A percentile compares a stretch with the other conserved stretches of the same genome.
These are phyloP conservation scores for Psilocybe cubensis DNA, from an alignment of 768 basidiomycete genomes.

Conservation along the genomic window DNA sequence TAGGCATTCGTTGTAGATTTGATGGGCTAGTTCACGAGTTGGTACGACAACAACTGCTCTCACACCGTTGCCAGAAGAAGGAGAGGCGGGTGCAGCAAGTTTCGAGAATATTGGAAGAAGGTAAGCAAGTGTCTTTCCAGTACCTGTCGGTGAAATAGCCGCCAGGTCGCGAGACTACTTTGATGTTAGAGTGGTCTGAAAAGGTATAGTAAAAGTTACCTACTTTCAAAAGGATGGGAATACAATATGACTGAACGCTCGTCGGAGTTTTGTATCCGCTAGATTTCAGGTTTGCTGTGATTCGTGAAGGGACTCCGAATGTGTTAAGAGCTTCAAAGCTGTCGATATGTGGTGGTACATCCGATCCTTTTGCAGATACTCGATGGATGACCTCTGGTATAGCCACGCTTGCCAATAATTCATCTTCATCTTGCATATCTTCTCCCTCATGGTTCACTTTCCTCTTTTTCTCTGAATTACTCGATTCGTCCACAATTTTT, in stretches of 20 bases:
- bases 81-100: conserved; percentile 57
- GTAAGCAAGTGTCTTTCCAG: conserved; percentile 95
- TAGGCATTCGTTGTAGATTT: conserved; percentile 90
- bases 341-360: conserved; percentile 62
- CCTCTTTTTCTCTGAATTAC: conserved; percentile 34
- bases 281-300: conserved; percentile 66
- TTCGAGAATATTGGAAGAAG: conserved; percentile 78
- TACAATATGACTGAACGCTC: conserved; percentile 78
- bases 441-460: conserved; percentile 32
- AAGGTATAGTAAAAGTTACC: conserved; percentile 18
- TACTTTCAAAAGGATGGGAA: conserved; percentile 82
- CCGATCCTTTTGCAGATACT: conserved; percentile 74
- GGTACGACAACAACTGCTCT: conserved; percentile 87
- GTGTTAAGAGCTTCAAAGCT: conserved; percentile 64
- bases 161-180: conserved; percentile 79
- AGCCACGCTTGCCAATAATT: conserved; percentile 4
- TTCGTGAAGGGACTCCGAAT: conserved; percentile 58
- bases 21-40: conserved; percentile 94
- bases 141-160: conserved; percentile 96
- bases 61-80: conserved; percentile 58
- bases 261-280: conserved; percentile 73
- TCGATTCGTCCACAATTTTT: conserved; percentile 34
- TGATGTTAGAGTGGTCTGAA: conserved; percentile 8
- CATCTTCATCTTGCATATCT: conserved; percentile 25
- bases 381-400: conserved; percentile 43